Evolutionary conservation across 306 rosid genomes (phyloP), one percentile per base, ranked within the genome.

Genomic region (Gleditsia sinensis): DNA sequence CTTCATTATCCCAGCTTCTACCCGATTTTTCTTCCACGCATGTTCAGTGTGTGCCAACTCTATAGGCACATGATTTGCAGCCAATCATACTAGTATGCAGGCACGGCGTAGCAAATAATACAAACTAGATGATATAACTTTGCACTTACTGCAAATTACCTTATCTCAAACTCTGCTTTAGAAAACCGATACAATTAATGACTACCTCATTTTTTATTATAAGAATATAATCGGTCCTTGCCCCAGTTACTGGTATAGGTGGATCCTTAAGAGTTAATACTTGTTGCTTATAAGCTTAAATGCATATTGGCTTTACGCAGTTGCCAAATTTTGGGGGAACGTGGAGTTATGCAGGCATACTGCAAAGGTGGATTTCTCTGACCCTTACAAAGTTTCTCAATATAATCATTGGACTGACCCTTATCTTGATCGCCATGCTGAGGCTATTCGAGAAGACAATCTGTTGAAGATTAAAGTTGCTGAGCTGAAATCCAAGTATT

Each of bases 261-360:
- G 60, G 62, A 25, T 16, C 37, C 62, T 17, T 37, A 70, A 23
- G 65, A 30, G 27, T 48, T 48, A 32, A n/a, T n/a, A 27, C 33
- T 1, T 67, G 8, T 27, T 53, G 51, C 28, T 36, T 23, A n/a
- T 70, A 25, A 59, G 33, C 36, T 72, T 85, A 54, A 64, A 43
- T 54, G 40, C 62, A 50, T 60, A 19, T 4, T 74, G 76, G 58
- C 37, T 76, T 74, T 75, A 56, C 84, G 88, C 92, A 91, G 97
- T 91, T 82, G 95, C 92, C 17, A 86, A 91, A 77, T 94, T 76
- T 83, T 91, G 98, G 58, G 96, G 95, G 76, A 94, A 94, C 24
- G 93, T 90, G 83, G 97, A 87, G 87, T 48, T 88, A 57, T 94
- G 98, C 78, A 85, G 97, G 83, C 98, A 71, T 69, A 94, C 98